These are phyloP conservation scores for Epithemia pelagica DNA, from an alignment of 108 stramenopile genomes.

Conservation along the genomic window DNA sequence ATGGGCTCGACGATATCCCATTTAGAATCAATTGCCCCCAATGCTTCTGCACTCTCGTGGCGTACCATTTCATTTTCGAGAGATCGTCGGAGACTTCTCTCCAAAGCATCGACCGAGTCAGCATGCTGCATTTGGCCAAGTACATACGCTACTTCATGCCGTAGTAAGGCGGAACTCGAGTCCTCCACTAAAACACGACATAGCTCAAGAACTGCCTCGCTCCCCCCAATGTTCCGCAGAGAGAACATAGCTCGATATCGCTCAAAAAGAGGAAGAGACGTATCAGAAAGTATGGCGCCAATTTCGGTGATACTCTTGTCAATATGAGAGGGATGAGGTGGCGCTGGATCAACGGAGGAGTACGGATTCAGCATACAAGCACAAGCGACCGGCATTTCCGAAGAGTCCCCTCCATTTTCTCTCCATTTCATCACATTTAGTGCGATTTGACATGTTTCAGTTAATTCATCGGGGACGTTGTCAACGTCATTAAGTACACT, in stretches of 20 bases:
- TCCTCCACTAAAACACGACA: slow-evolving; percentile 67
- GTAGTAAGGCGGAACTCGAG: slow-evolving; percentile 73
- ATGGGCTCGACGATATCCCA: slow-evolving; percentile 79
- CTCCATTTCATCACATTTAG: slow-evolving; percentile 76
- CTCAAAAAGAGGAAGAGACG: slow-evolving; percentile 68
- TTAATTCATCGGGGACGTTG: slow-evolving; percentile 64
- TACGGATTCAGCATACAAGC: slow-evolving; percentile 84
- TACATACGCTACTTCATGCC: slow-evolving; percentile 99
- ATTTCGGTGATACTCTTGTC: slow-evolving; percentile 44
- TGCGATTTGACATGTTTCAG: slow-evolving; percentile 87
- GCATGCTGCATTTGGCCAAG: slow-evolving; percentile 95
- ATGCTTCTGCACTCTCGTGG: slow-evolving; percentile 97
- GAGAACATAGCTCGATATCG: slow-evolving; percentile 98
- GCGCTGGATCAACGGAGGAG: slow-evolving; percentile 79
- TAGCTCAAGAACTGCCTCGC: slow-evolving; percentile 73
- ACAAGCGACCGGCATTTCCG: slow-evolving; percentile 45
- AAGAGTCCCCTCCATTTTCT: slow-evolving; percentile 25
- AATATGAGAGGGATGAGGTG: slow-evolving; percentile 68
- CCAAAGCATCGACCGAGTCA: slow-evolving; percentile 70
- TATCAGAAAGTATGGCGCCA: slow-evolving; percentile 65
- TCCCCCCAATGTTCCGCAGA: slow-evolving; percentile 86
- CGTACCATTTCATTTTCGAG: slow-evolving; percentile 94
- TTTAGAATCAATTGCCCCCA: slow-evolving; percentile 88
- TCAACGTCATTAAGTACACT: slow-evolving; percentile 16
- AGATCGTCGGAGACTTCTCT: slow-evolving; percentile 44